phyloP scores from a whole-genome alignment of 768 basidiomycete species.

The Cystofilobasidium ferigula region DNA sequence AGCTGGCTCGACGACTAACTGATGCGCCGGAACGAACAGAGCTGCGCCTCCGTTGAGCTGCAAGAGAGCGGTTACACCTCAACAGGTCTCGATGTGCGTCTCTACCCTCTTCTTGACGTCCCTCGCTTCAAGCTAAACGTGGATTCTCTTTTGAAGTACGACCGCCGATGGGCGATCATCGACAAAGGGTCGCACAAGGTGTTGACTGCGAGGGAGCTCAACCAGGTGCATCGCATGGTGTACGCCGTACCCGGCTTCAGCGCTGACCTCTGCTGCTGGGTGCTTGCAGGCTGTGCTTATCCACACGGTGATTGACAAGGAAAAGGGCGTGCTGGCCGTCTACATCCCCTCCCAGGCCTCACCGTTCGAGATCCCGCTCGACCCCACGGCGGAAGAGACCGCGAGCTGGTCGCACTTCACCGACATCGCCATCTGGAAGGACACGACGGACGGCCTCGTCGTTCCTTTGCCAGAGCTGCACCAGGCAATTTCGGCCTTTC shows the following conservation, averaged over 20 bases:
- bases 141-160: background rate
- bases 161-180: constrained; percentile 15
- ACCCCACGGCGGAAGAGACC: background rate
- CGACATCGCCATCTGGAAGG: constrained; percentile 11
- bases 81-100: constrained; percentile 7
- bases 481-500: background rate
- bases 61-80: background rate
- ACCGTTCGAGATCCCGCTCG: constrained; percentile 8
- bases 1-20: no score
- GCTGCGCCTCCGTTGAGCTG: constrained; percentile 7
- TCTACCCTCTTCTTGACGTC: background rate
- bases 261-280: no score
- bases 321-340: background rate
- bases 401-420: background rate
- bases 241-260: no score
- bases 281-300: background rate
- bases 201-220: constrained; percentile 2
- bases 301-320: background rate
- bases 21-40: constrained; percentile 8
- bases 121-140: background rate
- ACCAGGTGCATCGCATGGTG: background rate
- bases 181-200: constrained; percentile 16
- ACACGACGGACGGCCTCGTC: constrained; percentile 6
- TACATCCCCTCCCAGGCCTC: background rate
- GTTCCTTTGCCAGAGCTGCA: background rate